Conservation (phyloP, 2,329 filamentous ascomycete genomes). For the Fusarium nanum region DNA sequence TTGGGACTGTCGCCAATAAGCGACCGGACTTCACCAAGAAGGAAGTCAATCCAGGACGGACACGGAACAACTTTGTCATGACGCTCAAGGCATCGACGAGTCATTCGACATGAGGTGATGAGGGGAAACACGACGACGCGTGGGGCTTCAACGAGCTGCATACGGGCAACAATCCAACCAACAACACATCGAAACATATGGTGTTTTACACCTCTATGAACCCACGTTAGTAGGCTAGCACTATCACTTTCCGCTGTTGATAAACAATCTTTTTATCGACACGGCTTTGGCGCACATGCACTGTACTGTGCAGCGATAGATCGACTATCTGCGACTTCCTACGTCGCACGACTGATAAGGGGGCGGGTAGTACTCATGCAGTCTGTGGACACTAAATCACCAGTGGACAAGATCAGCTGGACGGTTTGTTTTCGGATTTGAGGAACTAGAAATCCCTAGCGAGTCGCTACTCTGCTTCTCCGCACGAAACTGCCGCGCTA, state of each 20-base stretch:
- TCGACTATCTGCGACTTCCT: slow-evolving; percentile 29
- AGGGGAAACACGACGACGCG: slow-evolving; percentile 28
- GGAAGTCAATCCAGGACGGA: slow-evolving; percentile 78
- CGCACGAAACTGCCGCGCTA: slow-evolving; percentile 40
- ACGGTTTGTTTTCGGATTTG: slow-evolving; percentile 40
- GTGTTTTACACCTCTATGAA: slow-evolving; percentile 10
- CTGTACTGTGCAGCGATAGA: slow-evolving; percentile 21
- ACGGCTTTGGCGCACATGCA: slow-evolving; percentile 22
- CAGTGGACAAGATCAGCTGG: slow-evolving; percentile 40
- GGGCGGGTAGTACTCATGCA: slow-evolving; percentile 36
- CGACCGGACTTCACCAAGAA: slow-evolving; percentile 65
- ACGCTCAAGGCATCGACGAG: slow-evolving; percentile 62
- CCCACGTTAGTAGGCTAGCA: slow-evolving; percentile 18
- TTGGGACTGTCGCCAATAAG: slow-evolving; percentile 25
- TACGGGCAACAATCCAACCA: slow-evolving; percentile 47
- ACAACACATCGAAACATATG: slow-evolving; percentile 19
- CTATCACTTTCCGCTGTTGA: slow-evolving; percentile 12
- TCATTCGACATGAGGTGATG: slow-evolving; percentile 31
- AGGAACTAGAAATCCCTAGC: slow-evolving; percentile 43
- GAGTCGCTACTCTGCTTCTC: slow-evolving; percentile 41
- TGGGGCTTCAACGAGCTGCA: slow-evolving; percentile 34
- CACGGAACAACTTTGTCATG: slow-evolving; percentile 92
- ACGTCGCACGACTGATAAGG: slow-evolving; percentile 37
- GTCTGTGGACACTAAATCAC: slow-evolving; percentile 35
- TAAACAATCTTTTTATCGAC: slow-evolving; percentile 21